phyloP scores from a whole-genome alignment of 805 yeast species.

The Yarrowia hollandica region DNA sequence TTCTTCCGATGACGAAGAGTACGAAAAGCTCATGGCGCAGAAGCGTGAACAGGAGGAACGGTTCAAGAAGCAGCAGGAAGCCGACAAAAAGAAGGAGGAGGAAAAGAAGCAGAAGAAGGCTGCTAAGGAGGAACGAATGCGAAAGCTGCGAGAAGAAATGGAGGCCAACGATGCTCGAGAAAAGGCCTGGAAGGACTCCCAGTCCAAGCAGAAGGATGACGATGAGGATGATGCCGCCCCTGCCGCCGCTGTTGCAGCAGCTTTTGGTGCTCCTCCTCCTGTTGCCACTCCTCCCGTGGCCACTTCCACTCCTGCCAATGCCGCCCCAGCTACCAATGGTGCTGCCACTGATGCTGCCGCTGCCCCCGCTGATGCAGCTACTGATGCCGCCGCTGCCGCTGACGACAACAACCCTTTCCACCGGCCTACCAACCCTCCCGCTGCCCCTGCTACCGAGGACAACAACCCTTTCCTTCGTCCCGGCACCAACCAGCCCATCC shows the following conservation, averaged over 20 bases:
- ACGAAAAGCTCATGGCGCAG: slow-evolving; percentile 41
- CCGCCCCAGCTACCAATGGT: slow-evolving; percentile 20
- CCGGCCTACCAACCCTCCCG: slow-evolving; percentile 27
- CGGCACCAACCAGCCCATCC: slow-evolving; percentile 31
- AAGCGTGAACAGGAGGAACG: slow-evolving; percentile 36
- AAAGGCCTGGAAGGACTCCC: slow-evolving; percentile 35
- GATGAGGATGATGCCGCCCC: neutral
- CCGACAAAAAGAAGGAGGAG: slow-evolving; percentile 25
- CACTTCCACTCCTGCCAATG: slow-evolving; percentile 19
- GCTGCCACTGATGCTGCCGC: slow-evolving; percentile 30
- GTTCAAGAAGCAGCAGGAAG: slow-evolving; percentile 33
- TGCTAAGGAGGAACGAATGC: slow-evolving; percentile 28
- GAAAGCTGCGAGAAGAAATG: slow-evolving; percentile 34
- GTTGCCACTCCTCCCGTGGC: slow-evolving; percentile 17
- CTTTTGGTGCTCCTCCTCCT: slow-evolving; percentile 4
- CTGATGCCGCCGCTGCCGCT: slow-evolving; percentile 25
- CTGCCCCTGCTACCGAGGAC: slow-evolving; percentile 3
- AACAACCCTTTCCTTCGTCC: slow-evolving; percentile 26
- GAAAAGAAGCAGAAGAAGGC: slow-evolving; percentile 26
- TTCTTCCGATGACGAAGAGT: slow-evolving; percentile 40
- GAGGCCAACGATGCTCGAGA: slow-evolving; percentile 38
- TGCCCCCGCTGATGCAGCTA: slow-evolving; percentile 29
- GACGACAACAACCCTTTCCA: slow-evolving; percentile 36
- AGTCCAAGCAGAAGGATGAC: slow-evolving; percentile 36
- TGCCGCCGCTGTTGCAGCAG: no score